Evolutionary conservation across 169 alveolate genomes (phyloP).

Genomic region (Toxoplasma gondii): DNA sequence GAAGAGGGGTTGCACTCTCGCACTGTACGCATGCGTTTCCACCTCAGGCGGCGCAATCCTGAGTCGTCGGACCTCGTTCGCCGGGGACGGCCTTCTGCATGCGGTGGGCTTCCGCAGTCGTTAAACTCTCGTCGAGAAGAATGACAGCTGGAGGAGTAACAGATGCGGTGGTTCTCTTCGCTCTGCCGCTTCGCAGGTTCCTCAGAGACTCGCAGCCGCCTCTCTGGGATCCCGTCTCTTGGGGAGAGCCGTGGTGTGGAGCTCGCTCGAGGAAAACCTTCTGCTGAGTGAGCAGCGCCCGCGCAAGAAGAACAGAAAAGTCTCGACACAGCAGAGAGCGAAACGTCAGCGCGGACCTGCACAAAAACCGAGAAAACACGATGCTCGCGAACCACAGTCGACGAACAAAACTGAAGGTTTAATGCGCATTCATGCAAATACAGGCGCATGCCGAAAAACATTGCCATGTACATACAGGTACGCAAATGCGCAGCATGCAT

Average conservation of each 20-base stretch:
- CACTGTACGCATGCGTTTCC: too few species aligned
- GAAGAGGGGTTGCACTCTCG: too few species aligned
- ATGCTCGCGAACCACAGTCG: not conserved
- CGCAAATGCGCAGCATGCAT: too few species aligned
- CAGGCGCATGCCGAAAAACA: not conserved
- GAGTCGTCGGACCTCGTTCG: too few species aligned
- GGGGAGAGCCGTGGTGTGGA: not conserved
- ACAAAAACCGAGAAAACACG: too few species aligned
- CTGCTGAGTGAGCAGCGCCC: not conserved
- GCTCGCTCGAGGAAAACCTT: not conserved
- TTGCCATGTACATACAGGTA: too few species aligned
- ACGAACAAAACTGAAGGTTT: not conserved
- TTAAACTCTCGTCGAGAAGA: not conserved
- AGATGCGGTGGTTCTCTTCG: not conserved
- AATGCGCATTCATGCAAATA: not conserved
- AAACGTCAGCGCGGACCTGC: not conserved
- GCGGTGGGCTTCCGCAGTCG: not conserved
- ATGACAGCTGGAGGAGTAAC: not conserved
- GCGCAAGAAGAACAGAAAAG: not conserved
- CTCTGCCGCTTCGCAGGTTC: too few species aligned
- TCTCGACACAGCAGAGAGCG: not conserved
- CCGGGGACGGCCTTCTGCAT: too few species aligned
- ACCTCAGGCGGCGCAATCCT: too few species aligned
- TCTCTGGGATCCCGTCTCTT: too few species aligned
- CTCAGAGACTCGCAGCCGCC: too few species aligned